Conservation (phyloP, 306 rosid species). For the Elaeagnus macrophylla region DNA sequence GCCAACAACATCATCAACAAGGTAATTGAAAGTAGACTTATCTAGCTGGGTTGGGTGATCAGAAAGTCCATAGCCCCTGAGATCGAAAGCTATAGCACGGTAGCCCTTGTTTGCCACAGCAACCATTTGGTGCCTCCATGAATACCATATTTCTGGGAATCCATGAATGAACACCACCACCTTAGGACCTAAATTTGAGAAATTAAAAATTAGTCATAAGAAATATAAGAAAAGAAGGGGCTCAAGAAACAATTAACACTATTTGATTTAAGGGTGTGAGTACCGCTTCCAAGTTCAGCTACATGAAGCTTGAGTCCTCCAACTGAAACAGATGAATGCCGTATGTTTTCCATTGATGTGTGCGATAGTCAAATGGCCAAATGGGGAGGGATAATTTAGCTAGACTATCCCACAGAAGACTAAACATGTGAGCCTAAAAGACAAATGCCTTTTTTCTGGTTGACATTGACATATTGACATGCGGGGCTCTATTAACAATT, state of each 20-base stretch:
- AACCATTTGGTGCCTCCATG: constrained; percentile 73
- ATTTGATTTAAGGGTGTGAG: neutral
- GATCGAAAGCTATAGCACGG: constrained; percentile 57
- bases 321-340: constrained; percentile 47
- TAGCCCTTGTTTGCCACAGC: constrained; percentile 57
- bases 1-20: constrained; percentile 35
- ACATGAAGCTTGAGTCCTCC: constrained; percentile 61
- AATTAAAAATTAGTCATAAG: neutral
- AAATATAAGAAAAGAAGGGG: too few relatives aligned
- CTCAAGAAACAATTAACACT: neutral
- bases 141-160: constrained; percentile 75
- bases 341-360: constrained; percentile 44
- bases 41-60: constrained; percentile 46
- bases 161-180: constrained; percentile 69
- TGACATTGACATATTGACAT: too few relatives aligned
- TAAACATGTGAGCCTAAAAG: too few relatives aligned
- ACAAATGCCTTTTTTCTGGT: too few relatives aligned
- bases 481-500: too few relatives aligned
- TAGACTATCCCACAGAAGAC: too few relatives aligned
- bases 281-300: constrained; percentile 48
- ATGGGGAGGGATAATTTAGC: neutral
- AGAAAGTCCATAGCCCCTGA: constrained; percentile 75
- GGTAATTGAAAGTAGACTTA: constrained; percentile 33
- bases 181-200: constrained; percentile 29
- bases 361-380: neutral